A percentile compares a stretch with the other conserved stretches of the same genome.
phyloP scores from a whole-genome alignment of 768 basidiomycete genomes.

The Suillus decipiens region DNA sequence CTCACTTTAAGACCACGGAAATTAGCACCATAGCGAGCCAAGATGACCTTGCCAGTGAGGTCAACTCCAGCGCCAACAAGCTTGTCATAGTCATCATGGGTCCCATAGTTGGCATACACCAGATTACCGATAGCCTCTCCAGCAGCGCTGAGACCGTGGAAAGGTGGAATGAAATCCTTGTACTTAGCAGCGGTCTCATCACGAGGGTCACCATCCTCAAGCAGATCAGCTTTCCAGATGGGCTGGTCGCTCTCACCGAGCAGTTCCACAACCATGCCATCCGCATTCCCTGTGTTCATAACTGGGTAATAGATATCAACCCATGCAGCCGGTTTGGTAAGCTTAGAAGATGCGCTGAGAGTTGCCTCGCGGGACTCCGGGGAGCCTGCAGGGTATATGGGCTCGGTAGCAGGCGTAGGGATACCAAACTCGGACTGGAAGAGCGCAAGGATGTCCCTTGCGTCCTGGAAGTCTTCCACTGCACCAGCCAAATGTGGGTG shows the following conservation, averaged over 20 bases:
- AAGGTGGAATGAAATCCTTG: constrained; percentile 69
- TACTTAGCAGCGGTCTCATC: constrained; percentile 76
- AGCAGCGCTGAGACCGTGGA: constrained; percentile 80
- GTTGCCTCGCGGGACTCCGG: constrained; percentile 67
- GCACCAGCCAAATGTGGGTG: constrained; percentile 78
- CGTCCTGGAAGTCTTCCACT: constrained; percentile 58
- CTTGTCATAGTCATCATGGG: constrained; percentile 66
- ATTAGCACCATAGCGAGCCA: constrained; percentile 73
- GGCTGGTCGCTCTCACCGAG: constrained; percentile 53
- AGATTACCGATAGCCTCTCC: constrained; percentile 73
- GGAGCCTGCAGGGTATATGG: constrained; percentile 74
- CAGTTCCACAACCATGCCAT: constrained; percentile 68
- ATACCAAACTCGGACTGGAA: constrained; percentile 70
- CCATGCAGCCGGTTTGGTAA: constrained; percentile 66
- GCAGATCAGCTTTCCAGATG: constrained; percentile 71
- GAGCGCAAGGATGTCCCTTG: constrained; percentile 63
- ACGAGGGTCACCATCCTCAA: constrained; percentile 66
- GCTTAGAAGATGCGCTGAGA: constrained; percentile 48
- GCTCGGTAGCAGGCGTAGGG: constrained; percentile 37
- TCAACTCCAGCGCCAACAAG: constrained; percentile 67
- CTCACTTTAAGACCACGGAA: constrained; percentile 86
- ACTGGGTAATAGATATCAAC: constrained; percentile 89
- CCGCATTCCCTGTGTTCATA: constrained; percentile 65
- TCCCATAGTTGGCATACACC: constrained; percentile 82
- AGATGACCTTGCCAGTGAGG: constrained; percentile 74